Evolutionary conservation across 352 stramenopile genomes (phyloP).

Genomic region (Phytophthora capsici): DNA sequence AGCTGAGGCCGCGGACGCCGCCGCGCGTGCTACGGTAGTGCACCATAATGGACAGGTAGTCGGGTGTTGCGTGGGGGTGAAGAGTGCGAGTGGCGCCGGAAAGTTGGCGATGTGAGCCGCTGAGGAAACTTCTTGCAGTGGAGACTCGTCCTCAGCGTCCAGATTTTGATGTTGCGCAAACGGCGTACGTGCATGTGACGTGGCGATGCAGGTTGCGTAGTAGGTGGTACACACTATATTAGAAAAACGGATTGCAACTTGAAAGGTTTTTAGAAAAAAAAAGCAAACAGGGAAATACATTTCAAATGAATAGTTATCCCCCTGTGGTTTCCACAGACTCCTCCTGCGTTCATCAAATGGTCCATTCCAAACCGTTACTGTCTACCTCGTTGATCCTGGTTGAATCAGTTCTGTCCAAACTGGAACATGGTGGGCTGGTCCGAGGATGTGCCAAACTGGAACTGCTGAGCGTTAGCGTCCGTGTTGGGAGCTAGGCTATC

Average conservation of each 20-base stretch:
- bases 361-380: conserved; percentile 30
- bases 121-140: conserved; percentile 33
- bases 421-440: conserved; percentile 84
- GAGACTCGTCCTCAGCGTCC: conserved; percentile 13
- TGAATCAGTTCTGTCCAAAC: conserved; percentile 76
- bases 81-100: conserved; percentile 15
- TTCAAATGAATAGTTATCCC: conserved; percentile 38
- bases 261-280: no score
- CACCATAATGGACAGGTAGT: conserved; percentile 57
- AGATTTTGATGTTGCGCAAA: conserved; percentile 24
- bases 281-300: conserved; percentile 46
- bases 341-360: conserved; percentile 20
- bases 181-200: conserved; percentile 10
- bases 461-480: conserved; percentile 79
- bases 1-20: conserved; percentile 80
- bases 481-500: conserved; percentile 75
- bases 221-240: conserved; percentile 9
- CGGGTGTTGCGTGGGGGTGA: background rate
- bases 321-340: conserved; percentile 30
- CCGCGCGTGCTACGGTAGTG: conserved; percentile 87
- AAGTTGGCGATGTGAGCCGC: background rate
- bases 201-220: conserved; percentile 6
- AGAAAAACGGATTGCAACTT: no score
- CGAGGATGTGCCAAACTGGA: conserved; percentile 72
- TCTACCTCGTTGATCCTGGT: conserved; percentile 28